Evolutionary conservation across 768 basidiomycete species (phyloP), one percentile per base, ranked within the genome.

Genomic region (Stropharia rugosoannulata): DNA sequence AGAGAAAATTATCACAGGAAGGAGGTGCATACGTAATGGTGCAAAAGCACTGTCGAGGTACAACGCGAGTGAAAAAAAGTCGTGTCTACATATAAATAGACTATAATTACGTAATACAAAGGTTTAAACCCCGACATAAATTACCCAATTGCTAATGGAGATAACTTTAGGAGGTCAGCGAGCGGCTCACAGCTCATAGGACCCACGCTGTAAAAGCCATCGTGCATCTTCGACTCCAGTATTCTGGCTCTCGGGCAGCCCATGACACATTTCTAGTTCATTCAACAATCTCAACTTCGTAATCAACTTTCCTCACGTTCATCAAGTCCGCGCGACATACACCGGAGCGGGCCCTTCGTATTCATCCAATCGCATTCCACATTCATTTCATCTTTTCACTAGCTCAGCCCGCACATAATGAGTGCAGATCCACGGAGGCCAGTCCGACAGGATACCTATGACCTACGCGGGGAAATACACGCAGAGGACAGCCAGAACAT

Each of bases 391-490:
- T 50, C 52, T 44, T 52, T 51, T 49, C 18, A 46, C 19, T 40
- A 18, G 32, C 39, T 41, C 51, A 48, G 48, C 35, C 37, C 37
- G 25, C 37, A 37, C 29, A 39, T 12, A 65, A 73, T 65, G 63
- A 70, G 46, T 62, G 69, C 45, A 56, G 73, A 62, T 62, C 72
- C 59, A 44, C 55, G 63, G 41, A 38, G 65, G 57, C 35, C 60
- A 10, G 55, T 58, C 35, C 71, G 76, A 22, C 75, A 78, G 61
- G 89, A 90, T 53, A 87, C 89, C 25, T 89, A 82, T 65, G 89
- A 91, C 74, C 74, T 90, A 45, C 82, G 86, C 41, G 84, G 84
- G 59, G 81, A 87, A 52, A 82, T 89, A 35, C 74, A 80, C 65
- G 62, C 73, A 47, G 77, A 80, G 65, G 76, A 86, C 57, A 63